A percentile compares a stretch with the other conserved stretches of the same genome.
phyloP scores from a whole-genome alignment of 139 green algal species.

The Mychonastes homosphaera region DNA sequence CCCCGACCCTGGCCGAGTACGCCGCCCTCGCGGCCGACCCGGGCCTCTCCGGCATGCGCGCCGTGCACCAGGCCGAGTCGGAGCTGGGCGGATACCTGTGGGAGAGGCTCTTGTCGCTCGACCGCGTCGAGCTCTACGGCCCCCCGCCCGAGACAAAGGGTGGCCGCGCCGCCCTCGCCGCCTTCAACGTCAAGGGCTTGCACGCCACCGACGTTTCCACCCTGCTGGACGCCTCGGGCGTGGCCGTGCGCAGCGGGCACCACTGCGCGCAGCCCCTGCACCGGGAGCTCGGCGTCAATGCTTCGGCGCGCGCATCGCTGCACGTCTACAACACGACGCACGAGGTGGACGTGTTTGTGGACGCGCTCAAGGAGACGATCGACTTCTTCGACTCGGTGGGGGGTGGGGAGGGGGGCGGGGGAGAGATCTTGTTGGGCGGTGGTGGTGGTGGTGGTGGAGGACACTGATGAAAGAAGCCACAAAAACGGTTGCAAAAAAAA shows the following conservation, averaged over 20 bases:
- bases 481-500: no score
- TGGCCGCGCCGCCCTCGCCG: constrained; percentile 64
- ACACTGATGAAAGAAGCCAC: no score
- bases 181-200: constrained; percentile 94
- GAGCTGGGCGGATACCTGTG: constrained; percentile 61
- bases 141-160: constrained; percentile 34
- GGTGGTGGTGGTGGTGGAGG: not conserved
- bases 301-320: constrained; percentile 66
- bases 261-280: constrained; percentile 97
- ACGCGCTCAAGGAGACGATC: constrained; percentile 69
- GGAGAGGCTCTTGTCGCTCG: constrained; percentile 48
- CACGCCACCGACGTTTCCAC: constrained; percentile 93
- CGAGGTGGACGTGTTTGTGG: constrained; percentile 87
- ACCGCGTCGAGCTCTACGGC: constrained; percentile 77
- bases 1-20: no score
- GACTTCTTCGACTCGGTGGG: constrained; percentile 64
- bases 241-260: constrained; percentile 89
- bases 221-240: constrained; percentile 72
- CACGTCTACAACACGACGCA: constrained; percentile 94
- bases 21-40: no score
- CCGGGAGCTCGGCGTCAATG: constrained; percentile 64
- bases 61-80: constrained; percentile 65
- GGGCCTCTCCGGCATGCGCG: no score
- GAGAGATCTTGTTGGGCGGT: not conserved
- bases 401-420: not conserved